Evolutionary conservation across 768 basidiomycete genomes (phyloP), one percentile per base, ranked within the genome.

Genomic region (Phylloporus sp.): DNA sequence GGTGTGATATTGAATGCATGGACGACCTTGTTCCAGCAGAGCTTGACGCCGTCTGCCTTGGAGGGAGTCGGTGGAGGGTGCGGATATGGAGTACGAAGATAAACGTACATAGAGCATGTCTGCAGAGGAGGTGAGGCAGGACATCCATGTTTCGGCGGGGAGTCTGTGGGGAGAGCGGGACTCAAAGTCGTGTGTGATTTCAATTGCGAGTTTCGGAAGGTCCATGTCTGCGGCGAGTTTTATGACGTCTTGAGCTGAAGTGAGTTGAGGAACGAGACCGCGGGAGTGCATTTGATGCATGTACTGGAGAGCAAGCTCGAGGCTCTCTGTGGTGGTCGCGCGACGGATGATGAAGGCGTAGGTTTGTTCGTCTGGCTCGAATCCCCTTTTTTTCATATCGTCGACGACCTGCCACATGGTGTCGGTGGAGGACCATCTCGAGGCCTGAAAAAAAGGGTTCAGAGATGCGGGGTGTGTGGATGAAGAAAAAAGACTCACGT

Each of bases 31-130:
- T 76, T 57, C 90, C 89, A 93, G 35, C 78, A 79, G 38, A 63
- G 58, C 22, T 70, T 48, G 5, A 86, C 80, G 17, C 90, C 91
- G 11, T 86, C 80, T 10, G 72, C 69, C 90, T 93, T n/a, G 50
- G 36, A 38, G 42, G 48, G 4, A 39, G 38, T 22, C 3, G 42
- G 23, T 8, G 37, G 17, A 18, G 6, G 14, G 13, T 10, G 3
- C 1, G 36, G 14, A 32, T n/a, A 13, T 9, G 9, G 10, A 5
- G 1, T 5, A 2, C 5, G 22, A 9, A 63, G n/a, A n/a, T 9
- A 10, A 20, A 71, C 89, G 56, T 57, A 94, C 92, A 65, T 81
- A 88, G 32, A 84, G 70, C 33, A 65, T 65, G 18, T 81, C 76
- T 0, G 86, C 82, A 23, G 85, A 81, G 9, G 84, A 70, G 14